A percentile compares a stretch with the other conserved stretches of the same genome.
phyloP scores from a whole-genome alignment of 345 rosid species.

The Barbarea vulgaris region DNA sequence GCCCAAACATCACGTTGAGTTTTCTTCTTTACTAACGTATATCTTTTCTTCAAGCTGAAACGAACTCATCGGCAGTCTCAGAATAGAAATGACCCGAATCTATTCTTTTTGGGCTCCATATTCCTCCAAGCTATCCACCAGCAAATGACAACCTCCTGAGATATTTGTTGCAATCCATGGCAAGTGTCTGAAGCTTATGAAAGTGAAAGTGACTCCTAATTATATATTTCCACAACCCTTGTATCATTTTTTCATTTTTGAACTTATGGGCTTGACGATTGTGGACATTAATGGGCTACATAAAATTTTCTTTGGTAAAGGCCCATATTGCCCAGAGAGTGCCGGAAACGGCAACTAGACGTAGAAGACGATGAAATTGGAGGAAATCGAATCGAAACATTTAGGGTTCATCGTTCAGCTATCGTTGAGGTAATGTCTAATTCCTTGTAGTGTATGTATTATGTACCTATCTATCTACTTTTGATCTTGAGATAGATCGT shows the following conservation, averaged over 20 bases:
- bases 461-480: neutral
- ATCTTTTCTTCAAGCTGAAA: neutral
- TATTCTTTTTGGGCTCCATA: neutral
- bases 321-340: neutral
- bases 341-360: neutral
- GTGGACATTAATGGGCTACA: neutral
- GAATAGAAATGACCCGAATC: neutral
- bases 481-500: neutral
- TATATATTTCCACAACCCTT: neutral
- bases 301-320: neutral
- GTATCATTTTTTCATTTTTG: no score
- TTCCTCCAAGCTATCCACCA: neutral
- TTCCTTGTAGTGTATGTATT: neutral
- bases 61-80: neutral
- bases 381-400: slow-evolving; percentile 25
- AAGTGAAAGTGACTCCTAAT: neutral
- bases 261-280: neutral
- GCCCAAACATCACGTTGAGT: no score
- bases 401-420: slow-evolving; percentile 17
- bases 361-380: slow-evolving; percentile 7
- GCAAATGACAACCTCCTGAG: no score
- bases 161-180: neutral
- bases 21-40: no score
- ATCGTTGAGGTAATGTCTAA: slow-evolving; percentile 18
- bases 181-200: neutral